Conservation (phyloP, 352 stramenopile genomes). For the Globisporangium alternatum region DNA sequence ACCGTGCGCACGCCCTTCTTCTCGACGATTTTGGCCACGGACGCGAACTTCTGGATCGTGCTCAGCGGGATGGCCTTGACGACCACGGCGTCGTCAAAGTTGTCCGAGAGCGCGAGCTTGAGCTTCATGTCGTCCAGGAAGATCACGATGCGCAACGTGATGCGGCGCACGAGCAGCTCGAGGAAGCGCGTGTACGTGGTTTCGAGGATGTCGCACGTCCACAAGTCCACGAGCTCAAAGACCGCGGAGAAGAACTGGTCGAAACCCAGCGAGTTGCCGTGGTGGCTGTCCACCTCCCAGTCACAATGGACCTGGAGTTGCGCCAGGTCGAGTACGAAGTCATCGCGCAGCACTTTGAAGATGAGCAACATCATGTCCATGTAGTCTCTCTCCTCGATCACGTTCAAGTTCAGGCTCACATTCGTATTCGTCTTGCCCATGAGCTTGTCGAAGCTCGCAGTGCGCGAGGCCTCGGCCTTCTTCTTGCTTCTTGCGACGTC, state of each 20-base stretch:
- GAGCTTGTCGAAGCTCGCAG: not conserved
- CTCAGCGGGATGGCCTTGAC: conserved; percentile 69
- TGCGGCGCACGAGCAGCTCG: conserved; percentile 56
- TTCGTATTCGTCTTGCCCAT: not conserved
- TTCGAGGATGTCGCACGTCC: conserved; percentile 78
- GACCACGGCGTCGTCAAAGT: conserved; percentile 71
- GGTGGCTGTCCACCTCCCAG: conserved; percentile 76
- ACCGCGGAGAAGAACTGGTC: conserved; percentile 67
- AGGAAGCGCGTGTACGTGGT: conserved; percentile 64
- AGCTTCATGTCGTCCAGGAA: conserved; percentile 71
- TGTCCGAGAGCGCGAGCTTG: conserved; percentile 67
- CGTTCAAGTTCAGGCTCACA: conserved; percentile 8
- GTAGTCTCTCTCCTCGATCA: conserved; percentile 65
- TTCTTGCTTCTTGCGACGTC: conserved; percentile 49
- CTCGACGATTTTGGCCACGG: conserved; percentile 55
- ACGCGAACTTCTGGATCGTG: conserved; percentile 65
- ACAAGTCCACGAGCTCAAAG: conserved; percentile 80
- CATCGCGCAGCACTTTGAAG: conserved; percentile 72
- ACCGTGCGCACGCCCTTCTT: conserved; percentile 48
- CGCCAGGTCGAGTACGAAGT: conserved; percentile 61
- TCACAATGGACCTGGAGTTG: conserved; percentile 68
- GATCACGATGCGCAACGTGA: conserved; percentile 66
- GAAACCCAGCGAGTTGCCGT: conserved; percentile 44
- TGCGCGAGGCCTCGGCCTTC: conserved; percentile 20
- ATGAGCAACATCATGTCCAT: conserved; percentile 70